These are phyloP conservation scores for Nymphaea colorata DNA, from an alignment of 164 flowering plant species.

Conservation along the genomic window DNA sequence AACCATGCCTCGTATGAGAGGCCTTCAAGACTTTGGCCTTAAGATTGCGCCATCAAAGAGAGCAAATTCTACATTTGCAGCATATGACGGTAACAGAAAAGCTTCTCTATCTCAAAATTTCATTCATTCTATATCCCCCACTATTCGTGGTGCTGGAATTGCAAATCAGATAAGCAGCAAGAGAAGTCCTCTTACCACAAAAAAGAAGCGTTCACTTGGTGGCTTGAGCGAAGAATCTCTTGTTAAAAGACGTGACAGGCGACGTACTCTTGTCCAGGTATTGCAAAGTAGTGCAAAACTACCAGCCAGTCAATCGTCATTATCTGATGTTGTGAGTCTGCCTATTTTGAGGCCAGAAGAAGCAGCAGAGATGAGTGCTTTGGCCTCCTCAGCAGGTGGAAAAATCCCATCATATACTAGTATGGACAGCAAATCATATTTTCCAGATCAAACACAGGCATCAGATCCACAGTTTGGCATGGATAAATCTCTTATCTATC, in stretches of 20 bases:
- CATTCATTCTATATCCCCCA: conserved; percentile 17
- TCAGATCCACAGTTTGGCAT: conserved; percentile 19
- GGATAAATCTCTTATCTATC: conserved; percentile 11
- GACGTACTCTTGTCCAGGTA: conserved; percentile 40
- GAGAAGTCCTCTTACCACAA: conserved; percentile 19
- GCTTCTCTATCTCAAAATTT: conserved; percentile 20
- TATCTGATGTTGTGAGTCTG: conserved; percentile 19
- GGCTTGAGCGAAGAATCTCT: conserved; percentile 33
- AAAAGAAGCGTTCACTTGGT: conserved; percentile 49
- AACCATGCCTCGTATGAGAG: conserved; percentile 78
- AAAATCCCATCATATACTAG: conserved; percentile 15
- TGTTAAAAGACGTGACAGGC: conserved; percentile 51
- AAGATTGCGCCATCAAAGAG: conserved; percentile 21
- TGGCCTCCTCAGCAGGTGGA: background rate
- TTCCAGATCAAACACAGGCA: conserved; percentile 23
- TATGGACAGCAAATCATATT: conserved; percentile 18
- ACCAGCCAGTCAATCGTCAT: conserved; percentile 16
- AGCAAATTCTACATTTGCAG: conserved; percentile 8
- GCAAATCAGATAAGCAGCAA: conserved; percentile 26
- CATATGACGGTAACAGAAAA: conserved; percentile 21
- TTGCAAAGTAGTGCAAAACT: conserved; percentile 28
- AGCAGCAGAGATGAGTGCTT: conserved; percentile 13
- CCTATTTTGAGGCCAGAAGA: conserved; percentile 21
- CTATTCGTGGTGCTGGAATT: conserved; percentile 16
- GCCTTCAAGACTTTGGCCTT: conserved; percentile 67